These are phyloP conservation scores for Rhizopogon vinicolor DNA, from an alignment of 768 basidiomycete species.

Conservation along the genomic window DNA sequence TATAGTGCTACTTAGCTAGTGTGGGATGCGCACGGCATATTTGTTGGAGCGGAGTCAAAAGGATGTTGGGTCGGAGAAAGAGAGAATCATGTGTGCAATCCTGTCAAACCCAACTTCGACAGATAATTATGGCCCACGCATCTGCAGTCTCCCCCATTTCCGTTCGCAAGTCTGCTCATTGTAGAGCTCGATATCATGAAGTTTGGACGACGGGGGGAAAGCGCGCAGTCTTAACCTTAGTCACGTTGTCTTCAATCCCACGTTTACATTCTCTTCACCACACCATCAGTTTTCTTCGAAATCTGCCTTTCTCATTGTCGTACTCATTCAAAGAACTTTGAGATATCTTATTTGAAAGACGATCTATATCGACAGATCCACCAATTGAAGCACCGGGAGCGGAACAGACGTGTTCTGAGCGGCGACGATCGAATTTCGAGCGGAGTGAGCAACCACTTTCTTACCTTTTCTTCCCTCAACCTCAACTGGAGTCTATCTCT, in stretches of 20 bases:
- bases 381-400: slow-evolving; percentile 8
- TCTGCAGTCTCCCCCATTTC: not conserved
- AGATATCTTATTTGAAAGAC: not conserved
- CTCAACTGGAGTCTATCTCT: not conserved
- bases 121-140: slow-evolving; percentile 22
- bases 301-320: slow-evolving; percentile 3
- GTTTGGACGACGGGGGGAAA: slow-evolving; percentile 2
- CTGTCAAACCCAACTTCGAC: slow-evolving; percentile 6
- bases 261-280: slow-evolving; percentile 26
- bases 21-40: not conserved
- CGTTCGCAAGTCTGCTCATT: slow-evolving; percentile 11
- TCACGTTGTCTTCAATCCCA: slow-evolving; percentile 22
- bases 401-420: slow-evolving; percentile 26
- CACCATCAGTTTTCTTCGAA: slow-evolving; percentile 10
- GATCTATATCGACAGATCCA: slow-evolving; percentile 7
- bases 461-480: slow-evolving; percentile 8
- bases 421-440: slow-evolving; percentile 34
- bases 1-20: not conserved
- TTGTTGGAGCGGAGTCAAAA: slow-evolving; percentile 32
- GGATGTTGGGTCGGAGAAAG: slow-evolving; percentile 30
- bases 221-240: slow-evolving; percentile 14
- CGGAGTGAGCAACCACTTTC: slow-evolving; percentile 24
- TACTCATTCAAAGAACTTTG: slow-evolving; percentile 6
- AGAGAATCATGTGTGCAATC: slow-evolving; percentile 17
- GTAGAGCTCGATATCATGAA: slow-evolving; percentile 12